Percentiles rank a stretch among this genome's conserved stretches.
Conservation (phyloP, 768 basidiomycete species). For the Agaricus subrufescens region DNA sequence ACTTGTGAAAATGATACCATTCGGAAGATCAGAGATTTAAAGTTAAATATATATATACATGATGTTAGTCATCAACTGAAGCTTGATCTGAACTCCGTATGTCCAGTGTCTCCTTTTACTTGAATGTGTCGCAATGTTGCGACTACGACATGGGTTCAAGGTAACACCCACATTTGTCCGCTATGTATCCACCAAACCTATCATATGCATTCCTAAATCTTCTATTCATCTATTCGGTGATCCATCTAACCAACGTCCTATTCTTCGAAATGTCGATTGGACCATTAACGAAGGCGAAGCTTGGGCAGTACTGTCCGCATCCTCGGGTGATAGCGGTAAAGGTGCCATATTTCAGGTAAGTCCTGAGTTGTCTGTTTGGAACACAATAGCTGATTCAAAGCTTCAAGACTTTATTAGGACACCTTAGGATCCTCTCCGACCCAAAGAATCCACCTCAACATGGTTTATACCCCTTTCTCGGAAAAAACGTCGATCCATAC, state of each 20-base stretch:
- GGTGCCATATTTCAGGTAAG: constrained; percentile 60
- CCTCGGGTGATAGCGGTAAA: constrained; percentile 46
- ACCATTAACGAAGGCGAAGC: constrained; percentile 54
- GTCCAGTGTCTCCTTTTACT: too few relatives aligned
- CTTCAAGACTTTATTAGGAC: constrained; percentile 60
- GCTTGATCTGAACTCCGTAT: too few relatives aligned
- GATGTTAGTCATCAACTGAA: too few relatives aligned
- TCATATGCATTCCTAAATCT: constrained; percentile 38
- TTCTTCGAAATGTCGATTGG: constrained; percentile 55
- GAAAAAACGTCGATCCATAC: constrained; percentile 39
- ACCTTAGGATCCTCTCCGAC: constrained; percentile 60
- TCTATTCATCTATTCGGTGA: constrained; percentile 59
- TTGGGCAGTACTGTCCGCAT: constrained; percentile 72
- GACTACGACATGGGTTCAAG: neutral
- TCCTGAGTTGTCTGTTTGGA: neutral
- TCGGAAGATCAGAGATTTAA: too few relatives aligned
- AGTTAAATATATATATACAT: too few relatives aligned
- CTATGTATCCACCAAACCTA: constrained; percentile 8
- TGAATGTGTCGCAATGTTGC: neutral
- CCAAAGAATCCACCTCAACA: constrained; percentile 46
- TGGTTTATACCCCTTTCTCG: constrained; percentile 73
- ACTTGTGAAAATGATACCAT: too few relatives aligned
- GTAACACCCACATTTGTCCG: neutral
- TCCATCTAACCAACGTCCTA: constrained; percentile 33
- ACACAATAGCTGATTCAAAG: neutral